These are phyloP conservation scores for Cerioporus squamosus DNA, from an alignment of 1,284 basidiomycete genomes.

Conservation along the genomic window DNA sequence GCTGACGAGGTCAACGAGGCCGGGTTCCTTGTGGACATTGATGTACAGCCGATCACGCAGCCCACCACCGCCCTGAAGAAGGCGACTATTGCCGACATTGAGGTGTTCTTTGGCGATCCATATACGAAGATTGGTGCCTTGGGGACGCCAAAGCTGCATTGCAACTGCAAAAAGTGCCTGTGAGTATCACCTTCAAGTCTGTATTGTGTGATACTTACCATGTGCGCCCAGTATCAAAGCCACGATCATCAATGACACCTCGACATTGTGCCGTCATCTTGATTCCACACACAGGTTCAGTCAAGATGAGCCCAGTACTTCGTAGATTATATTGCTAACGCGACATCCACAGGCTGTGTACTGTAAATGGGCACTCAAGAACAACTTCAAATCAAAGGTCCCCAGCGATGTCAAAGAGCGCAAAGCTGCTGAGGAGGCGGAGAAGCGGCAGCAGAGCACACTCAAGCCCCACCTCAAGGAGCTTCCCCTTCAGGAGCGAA, in stretches of 20 bases:
- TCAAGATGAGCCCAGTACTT: constrained; percentile 15
- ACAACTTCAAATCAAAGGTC: neutral
- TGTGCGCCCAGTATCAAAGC: constrained; percentile 27
- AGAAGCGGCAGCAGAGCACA: neutral
- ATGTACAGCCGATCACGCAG: neutral
- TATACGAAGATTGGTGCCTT: neutral
- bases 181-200: neutral
- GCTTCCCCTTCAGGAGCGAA: neutral
- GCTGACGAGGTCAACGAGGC: neutral
- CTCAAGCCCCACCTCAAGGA: neutral
- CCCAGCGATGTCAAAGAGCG: neutral
- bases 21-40: constrained; percentile 5
- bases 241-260: constrained; percentile 25
- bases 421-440: neutral
- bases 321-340: neutral
- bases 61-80: neutral
- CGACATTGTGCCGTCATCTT: neutral
- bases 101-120: neutral
- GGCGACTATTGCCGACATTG: neutral
- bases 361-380: neutral
- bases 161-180: neutral
- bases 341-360: neutral
- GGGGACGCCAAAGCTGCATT: neutral
- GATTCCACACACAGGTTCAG: neutral
- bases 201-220: neutral